Evolutionary conservation across 139 green algal species (phyloP), one percentile per base, ranked within the genome.

Genomic region (Volvox reticuliferus): DNA sequence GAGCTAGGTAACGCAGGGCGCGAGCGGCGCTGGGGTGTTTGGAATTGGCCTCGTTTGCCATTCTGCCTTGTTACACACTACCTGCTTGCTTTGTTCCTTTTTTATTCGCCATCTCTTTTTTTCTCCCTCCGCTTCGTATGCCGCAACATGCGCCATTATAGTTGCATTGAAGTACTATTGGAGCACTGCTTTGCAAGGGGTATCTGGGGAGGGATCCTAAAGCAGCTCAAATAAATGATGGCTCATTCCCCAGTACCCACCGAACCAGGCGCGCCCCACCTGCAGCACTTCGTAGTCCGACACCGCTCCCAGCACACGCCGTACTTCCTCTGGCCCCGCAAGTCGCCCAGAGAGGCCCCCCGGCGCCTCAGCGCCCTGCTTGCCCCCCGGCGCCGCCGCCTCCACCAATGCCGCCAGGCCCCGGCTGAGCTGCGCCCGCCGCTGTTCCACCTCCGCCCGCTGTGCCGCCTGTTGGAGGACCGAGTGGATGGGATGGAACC

Each of bases 281-380:
- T 90, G 71, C 71, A 90, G 24, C 20, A 83, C 73, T 14, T 83
- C 86, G 30, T 84, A 83, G 73, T 90, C 86, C 30, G 73, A 65
- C 0, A 13, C 30, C 1, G 71, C 73, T n/a, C 28, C 2, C 30
- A 83, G 24, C 86, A 90, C 86, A 6, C 73, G 30, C 71, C 5
- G 1, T 75, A 90, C 86, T 12, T 90, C 86, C 86, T 90, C 86
- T n/a, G 28, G n/a, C 2, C n/a, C 32, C 50, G 86, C 86, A 6
- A 75, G 37, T 28, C 20, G 3, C 2, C 82, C 44, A 19, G 69
- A 32, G 26, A 50, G 12, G 30, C n/a, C 81, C 1, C 36, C 36
- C 28, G 33, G 37, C 67, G 30, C 67, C 83, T 37, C 67, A 16
- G 1, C 28, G 26, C 82, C 63, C 44, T 14, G n/a, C 44, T 35